Evolutionary conservation across 164 flowering plant genomes (phyloP), one percentile per base, ranked within the genome.

Genomic region (Nymphaea thermarum): DNA sequence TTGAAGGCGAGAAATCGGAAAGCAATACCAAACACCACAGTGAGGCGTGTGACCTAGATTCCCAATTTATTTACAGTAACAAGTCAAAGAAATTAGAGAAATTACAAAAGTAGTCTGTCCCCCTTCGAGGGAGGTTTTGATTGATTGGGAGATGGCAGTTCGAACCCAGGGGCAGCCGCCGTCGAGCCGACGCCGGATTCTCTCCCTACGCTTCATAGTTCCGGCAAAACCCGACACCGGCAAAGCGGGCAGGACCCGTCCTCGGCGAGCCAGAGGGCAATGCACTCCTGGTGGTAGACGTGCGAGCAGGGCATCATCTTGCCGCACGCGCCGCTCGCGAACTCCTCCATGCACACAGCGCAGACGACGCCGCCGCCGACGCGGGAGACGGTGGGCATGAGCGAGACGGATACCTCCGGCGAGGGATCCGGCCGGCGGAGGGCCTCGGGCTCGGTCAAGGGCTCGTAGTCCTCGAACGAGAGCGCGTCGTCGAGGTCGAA

Each of bases 181-280:
- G 57, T 15, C 14, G 57, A 8, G 8, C 57, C 15, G 57, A 15
- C 57, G 57, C 3, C 12, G 57, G 57, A 12, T 10, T 51, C 8
- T 10, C 14, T 51, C 12, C 57, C 57, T 15, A 12, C 1, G 36
- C 36, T 25, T 51, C 12, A 5, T 51, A 10, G 14, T 5, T 51
- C 57, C 57, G 57, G 57, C 57, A 3, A 15, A 10, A 51, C 14
- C 57, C 57, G 12, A 68, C 53, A 41, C n/a, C 87, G 84, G 74
- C 87, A 82, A 18, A 85, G 76, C 44, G 88, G 88, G 70, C 88
- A 85, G 68, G 88, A 80, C 59, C 68, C 64, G 11, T 62, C 63
- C 25, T 43, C 17, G 14, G 78, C 68, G 63, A 85, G 77, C 86
- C 86, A 85, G 14, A 70, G 45, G 44, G 73, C 43, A 41, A 84